phyloP scores from a whole-genome alignment of 345 rosid species.

The Litchi chinensis region DNA sequence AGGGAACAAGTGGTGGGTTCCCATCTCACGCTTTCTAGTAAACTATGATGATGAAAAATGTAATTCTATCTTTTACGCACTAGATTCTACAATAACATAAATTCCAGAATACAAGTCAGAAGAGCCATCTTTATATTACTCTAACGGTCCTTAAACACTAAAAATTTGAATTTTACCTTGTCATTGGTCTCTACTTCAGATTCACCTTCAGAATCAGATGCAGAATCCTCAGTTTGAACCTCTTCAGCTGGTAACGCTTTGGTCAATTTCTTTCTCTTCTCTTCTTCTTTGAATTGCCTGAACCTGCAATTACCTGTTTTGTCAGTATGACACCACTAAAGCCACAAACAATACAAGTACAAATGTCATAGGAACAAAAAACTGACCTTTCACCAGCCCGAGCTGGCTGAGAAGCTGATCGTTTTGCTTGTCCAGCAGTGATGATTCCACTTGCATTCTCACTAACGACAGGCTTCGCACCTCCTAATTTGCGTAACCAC shows the following conservation, averaged over 20 bases:
- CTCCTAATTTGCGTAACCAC: conserved; percentile 95
- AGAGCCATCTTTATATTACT: conserved; percentile 6
- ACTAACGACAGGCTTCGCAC: conserved; percentile 79
- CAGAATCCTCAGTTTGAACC: conserved; percentile 43
- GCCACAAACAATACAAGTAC: conserved; percentile 10
- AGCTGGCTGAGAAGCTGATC: conserved; percentile 74
- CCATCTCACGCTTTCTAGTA: background rate
- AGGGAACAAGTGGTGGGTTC: conserved; percentile 2
- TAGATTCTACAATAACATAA: background rate
- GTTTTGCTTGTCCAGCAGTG: conserved; percentile 91
- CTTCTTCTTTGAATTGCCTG: conserved; percentile 74
- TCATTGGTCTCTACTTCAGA: conserved; percentile 48
- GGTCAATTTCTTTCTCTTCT: conserved; percentile 52
- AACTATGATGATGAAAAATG: conserved; percentile 7
- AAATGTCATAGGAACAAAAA: background rate
- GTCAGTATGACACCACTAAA: conserved; percentile 19
- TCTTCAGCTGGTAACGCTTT: conserved; percentile 60
- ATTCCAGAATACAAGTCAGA: background rate
- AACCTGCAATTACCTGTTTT: conserved; percentile 55
- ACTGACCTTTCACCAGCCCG: conserved; percentile 72
- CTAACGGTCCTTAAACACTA: background rate
- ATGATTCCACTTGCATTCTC: conserved; percentile 87
- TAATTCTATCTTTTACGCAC: background rate
- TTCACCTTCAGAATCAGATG: conserved; percentile 65
- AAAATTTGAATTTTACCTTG: conserved; percentile 46